Base-by-base conservation (phyloP, 108 stramenopile species). In the Pseudonitzschia pungens region DNA sequence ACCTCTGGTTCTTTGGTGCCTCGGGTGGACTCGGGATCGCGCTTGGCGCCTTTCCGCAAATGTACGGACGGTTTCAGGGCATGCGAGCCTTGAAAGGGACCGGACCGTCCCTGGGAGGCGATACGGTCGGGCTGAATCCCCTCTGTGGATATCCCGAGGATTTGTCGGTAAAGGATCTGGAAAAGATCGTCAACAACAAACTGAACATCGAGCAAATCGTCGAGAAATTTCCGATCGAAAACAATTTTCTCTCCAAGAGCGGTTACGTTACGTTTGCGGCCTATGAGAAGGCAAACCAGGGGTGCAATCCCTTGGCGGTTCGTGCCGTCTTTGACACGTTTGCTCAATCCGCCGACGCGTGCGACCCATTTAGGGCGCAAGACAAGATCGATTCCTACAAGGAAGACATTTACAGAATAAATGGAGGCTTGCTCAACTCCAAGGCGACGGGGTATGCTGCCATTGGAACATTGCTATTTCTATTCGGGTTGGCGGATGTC, bases 241-340 rank as follows among this genome's bases (percentile, higher is more conserved):
- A 54, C 57, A 89, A 87, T 73, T 89, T 87, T 60, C 65, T 85
- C 33, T 71, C 84, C 44, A 66, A 62, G 43, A 84, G 72, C 57
- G 90, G 90, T 10, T 91, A 91, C 69, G 45, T 87, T 67, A 87
- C 87, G 22, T 91, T 74, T 77, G 52, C 57, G 8, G 85, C 88
- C 21, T 89, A 83, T 65, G 73, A 65, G 11, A 68, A 59, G 43
- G 86, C 83, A 36, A 89, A 89, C 68, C 72, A 56, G 12, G 80
- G 74, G 0, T 73, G 68, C 71, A 87, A 91, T 83, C 87, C 87
- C 4, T 77, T 89, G 66, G 81, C 86, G 4, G 76, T 91, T 18
- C 77, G 90, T 26, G 90, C 90, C 33, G 75, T 91, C 20, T 89
- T 91, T 70, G 90, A 91, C 82, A 32, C 69, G 10, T 79, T 81